Conservation (phyloP, 2,329 filamentous ascomycete genomes). For the Ophiocordyceps polyrhachis-furcata region DNA sequence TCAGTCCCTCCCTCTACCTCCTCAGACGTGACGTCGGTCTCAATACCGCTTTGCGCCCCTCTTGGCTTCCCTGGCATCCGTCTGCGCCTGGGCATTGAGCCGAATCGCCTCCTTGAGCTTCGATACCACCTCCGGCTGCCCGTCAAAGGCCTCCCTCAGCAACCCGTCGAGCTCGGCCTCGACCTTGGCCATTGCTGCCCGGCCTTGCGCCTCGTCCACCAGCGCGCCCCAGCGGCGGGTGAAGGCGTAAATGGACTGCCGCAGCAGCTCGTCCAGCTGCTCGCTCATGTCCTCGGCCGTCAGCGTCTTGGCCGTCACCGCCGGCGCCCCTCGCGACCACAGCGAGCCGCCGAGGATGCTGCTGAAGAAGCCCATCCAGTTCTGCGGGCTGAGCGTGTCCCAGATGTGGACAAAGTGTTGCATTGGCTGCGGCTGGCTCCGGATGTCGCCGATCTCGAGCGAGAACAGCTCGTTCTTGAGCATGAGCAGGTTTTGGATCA, state of each 20-base stretch:
- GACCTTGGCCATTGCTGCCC: constrained; percentile 29
- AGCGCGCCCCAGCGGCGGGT: constrained; percentile 39
- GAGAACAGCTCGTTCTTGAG: constrained; percentile 92
- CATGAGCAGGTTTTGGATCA: constrained; percentile 85
- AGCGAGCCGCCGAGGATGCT: constrained; percentile 36
- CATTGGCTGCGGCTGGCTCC: constrained; percentile 28
- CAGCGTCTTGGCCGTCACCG: constrained; percentile 19
- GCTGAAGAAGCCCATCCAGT: constrained; percentile 39
- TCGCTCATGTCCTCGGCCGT: constrained; percentile 42
- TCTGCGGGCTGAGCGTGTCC: constrained; percentile 40
- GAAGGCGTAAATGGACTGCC: constrained; percentile 44
- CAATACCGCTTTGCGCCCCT: constrained; percentile 12
- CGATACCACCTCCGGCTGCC: constrained; percentile 36
- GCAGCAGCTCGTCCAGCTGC: constrained; percentile 42
- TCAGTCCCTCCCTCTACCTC: no score
- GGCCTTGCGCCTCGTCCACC: constrained; percentile 27
- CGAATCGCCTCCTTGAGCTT: constrained; percentile 44
- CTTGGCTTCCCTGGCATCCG: constrained; percentile 20
- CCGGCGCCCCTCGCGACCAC: constrained; percentile 21
- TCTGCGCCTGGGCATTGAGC: constrained; percentile 34
- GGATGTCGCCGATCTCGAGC: constrained; percentile 68
- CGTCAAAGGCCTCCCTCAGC: constrained; percentile 38
- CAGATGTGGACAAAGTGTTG: constrained; percentile 48
- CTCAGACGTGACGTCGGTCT: neutral
- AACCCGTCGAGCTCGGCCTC: constrained; percentile 37